phyloP scores from a whole-genome alignment of 2,329 filamentous ascomycete species.

The Colletotrichum tabaci region DNA sequence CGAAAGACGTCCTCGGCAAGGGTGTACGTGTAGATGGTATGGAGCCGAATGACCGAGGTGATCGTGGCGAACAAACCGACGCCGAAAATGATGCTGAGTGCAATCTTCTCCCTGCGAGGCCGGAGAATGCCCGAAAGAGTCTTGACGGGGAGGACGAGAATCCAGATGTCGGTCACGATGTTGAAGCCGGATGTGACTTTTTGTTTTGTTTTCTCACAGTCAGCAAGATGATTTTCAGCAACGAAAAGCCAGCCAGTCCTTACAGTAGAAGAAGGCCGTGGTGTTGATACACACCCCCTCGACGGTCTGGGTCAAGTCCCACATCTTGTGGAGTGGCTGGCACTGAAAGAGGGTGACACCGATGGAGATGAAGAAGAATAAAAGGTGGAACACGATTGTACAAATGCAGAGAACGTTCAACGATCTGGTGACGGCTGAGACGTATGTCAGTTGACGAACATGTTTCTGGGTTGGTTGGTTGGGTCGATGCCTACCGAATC shows the following conservation, averaged over 20 bases:
- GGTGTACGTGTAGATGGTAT: constrained; percentile 57
- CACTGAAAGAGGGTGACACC: constrained; percentile 59
- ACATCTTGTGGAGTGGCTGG: constrained; percentile 57
- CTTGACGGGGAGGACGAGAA: constrained; percentile 60
- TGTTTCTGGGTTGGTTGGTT: background rate
- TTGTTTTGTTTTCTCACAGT: too few species aligned
- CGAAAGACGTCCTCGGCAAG: constrained; percentile 53
- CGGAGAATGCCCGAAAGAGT: constrained; percentile 63
- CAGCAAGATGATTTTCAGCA: background rate
- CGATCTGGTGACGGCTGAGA: constrained; percentile 42
- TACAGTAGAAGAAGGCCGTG: constrained; percentile 59
- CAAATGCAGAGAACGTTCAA: constrained; percentile 52
- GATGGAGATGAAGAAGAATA: constrained; percentile 59
- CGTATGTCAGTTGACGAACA: background rate
- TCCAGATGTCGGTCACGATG: constrained; percentile 62
- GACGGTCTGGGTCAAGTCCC: constrained; percentile 53
- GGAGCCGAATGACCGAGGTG: constrained; percentile 56
- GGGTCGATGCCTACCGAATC: constrained; percentile 54
- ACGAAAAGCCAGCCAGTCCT: constrained; percentile 21
- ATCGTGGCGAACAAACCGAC: constrained; percentile 54
- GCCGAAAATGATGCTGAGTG: constrained; percentile 62
- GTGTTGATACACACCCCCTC: constrained; percentile 57
- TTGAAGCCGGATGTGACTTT: constrained; percentile 60
- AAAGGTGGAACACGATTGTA: constrained; percentile 56
- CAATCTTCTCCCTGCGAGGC: constrained; percentile 63